These are phyloP conservation scores for Starmerella vitae DNA, from an alignment of 805 yeast genomes.

Conservation along the genomic window DNA sequence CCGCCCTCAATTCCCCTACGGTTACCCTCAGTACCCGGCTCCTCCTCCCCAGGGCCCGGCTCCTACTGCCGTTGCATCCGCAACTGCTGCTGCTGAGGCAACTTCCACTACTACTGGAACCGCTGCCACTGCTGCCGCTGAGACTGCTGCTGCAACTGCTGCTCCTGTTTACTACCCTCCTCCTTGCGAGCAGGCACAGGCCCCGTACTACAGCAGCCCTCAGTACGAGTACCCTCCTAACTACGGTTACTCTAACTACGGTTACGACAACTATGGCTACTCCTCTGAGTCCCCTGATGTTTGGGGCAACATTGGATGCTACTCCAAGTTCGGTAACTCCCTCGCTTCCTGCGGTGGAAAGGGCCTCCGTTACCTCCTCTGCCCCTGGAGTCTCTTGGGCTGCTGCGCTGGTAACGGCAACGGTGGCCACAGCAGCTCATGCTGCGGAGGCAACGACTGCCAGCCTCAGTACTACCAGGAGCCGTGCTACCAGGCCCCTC, in stretches of 20 bases:
- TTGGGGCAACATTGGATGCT: constrained; percentile 5
- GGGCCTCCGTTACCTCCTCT: constrained; percentile 6
- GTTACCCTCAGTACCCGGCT: neutral
- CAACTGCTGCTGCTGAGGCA: neutral
- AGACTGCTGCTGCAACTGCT: too few relatives aligned
- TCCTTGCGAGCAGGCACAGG: too few relatives aligned
- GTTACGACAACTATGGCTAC: neutral
- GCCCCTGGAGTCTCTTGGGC: constrained; percentile 10
- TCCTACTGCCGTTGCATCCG: neutral
- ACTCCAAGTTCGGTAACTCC: constrained; percentile 3
- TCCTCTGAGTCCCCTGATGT: neutral
- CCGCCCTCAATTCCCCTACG: neutral
- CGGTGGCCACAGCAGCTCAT: neutral
- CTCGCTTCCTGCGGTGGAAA: constrained; percentile 6
- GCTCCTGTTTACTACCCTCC: too few relatives aligned
- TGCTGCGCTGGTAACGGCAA: constrained; percentile 1
- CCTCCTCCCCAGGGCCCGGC: too few relatives aligned
- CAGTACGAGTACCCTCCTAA: neutral
- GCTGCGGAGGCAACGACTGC: constrained; percentile 1
- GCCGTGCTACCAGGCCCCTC: neutral
- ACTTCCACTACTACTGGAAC: neutral
- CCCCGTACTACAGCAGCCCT: too few relatives aligned
- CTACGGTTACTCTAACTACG: neutral
- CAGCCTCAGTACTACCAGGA: neutral
- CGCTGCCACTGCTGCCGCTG: neutral